Evolutionary conservation across 2,329 filamentous ascomycete genomes (phyloP), one percentile per base, ranked within the genome.

Genomic region (Aspergillus floridensis): DNA sequence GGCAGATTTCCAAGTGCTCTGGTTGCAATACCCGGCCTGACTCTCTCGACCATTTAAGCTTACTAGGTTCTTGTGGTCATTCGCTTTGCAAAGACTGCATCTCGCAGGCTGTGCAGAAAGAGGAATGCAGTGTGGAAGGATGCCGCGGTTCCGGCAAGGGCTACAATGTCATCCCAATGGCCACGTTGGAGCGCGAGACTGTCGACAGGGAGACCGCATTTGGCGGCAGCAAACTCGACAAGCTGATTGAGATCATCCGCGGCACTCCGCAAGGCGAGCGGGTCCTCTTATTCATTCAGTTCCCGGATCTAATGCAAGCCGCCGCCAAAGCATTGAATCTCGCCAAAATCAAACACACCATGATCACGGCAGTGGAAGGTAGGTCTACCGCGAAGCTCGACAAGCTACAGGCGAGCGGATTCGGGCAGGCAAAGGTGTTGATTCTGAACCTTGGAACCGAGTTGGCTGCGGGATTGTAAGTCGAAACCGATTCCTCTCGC

Each of bases 391-490:
- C 69, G 16, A 74, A 76, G 12, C 70, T 84, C 10, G 66, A 71
- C 2, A 53, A 66, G 0, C 79, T 84, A 57, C 77, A 81, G 50
- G 66, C 70, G 11, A 66, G 71, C 59, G 75, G 61, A 51, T 77
- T 69, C 32, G 57, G 66, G 50, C 59, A 71, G 16, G 63, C 70
- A 31, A 83, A 80, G 54, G 82, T 86, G 0, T 73, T 89, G 4
- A 74, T 89, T 16, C 73, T 90, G 31, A 82, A 85, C 58, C 74
- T 86, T 2, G 80, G 79, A 1, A 80, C 80, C 62, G 83, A 83
- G 35, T 82, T 83, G 56, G 84, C 86, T 2, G 81, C 86, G 32
- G 87, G 87, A 54, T 72, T 82, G 83, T 85, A 77, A 81, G 82
- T 79, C n/a, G 7, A 16, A 19, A 35, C 41, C 29, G 31, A 38